Evolutionary conservation across 108 stramenopile species (phyloP).

Genomic region (Thalassiosira profunda): DNA sequence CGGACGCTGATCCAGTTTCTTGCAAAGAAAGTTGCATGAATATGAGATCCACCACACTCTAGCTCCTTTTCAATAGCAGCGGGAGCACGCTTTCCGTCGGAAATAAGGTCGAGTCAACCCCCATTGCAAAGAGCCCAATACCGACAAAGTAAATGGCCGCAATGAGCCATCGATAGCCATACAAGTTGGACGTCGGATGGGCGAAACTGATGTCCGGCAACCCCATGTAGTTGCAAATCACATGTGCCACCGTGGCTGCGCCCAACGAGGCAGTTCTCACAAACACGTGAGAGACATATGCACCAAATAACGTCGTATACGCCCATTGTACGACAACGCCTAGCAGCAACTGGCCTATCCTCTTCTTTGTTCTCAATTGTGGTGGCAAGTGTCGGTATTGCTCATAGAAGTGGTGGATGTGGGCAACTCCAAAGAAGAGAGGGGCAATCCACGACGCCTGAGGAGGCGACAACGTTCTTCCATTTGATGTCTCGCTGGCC

Average conservation of each 20-base stretch:
- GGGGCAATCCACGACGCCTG: slow-evolving; percentile 59
- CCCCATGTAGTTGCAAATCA: slow-evolving; percentile 89
- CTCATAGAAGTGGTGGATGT: slow-evolving; percentile 72
- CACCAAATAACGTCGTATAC: slow-evolving; percentile 86
- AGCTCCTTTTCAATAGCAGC: neutral
- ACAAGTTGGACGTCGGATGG: slow-evolving; percentile 34
- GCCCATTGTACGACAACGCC: slow-evolving; percentile 58
- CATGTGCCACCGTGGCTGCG: slow-evolving; percentile 61
- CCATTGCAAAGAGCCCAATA: slow-evolving; percentile 48
- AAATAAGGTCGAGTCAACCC: slow-evolving; percentile 45
- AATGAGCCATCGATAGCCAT: slow-evolving; percentile 53
- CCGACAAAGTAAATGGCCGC: slow-evolving; percentile 54
- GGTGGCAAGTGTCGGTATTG: slow-evolving; percentile 21
- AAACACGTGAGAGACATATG: slow-evolving; percentile 74
- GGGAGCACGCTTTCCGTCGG: slow-evolving; percentile 21
- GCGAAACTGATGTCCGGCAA: slow-evolving; percentile 70
- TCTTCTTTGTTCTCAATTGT: neutral
- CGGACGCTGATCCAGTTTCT: slow-evolving; percentile 85
- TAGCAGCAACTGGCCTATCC: slow-evolving; percentile 8
- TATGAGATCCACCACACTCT: neutral
- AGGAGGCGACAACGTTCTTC: slow-evolving; percentile 13
- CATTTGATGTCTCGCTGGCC: slow-evolving; percentile 11
- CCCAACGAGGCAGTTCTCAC: slow-evolving; percentile 65
- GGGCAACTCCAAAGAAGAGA: slow-evolving; percentile 86
- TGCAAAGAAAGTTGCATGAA: slow-evolving; percentile 51